A percentile compares a stretch with the other conserved stretches of the same genome.
Conservation (phyloP, 163 green algal species). For the Volvox carteri region DNA sequence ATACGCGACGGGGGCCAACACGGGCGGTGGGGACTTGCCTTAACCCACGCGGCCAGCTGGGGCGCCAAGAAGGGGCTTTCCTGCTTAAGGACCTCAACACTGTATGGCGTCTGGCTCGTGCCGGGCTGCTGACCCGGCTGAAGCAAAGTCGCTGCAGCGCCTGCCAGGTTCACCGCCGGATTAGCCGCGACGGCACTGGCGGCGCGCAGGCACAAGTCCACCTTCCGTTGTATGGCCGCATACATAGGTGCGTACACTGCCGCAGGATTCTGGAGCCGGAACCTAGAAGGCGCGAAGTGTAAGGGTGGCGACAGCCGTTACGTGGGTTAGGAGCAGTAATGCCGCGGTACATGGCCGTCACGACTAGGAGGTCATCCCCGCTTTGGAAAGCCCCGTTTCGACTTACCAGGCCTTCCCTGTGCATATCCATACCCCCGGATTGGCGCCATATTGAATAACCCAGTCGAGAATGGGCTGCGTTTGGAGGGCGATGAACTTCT, state of each 20-base stretch:
- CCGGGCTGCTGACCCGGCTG: conserved; percentile 24
- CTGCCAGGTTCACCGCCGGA: not conserved
- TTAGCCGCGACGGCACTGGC: not conserved
- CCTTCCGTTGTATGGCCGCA: conserved; percentile 44
- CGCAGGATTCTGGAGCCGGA: conserved; percentile 65
- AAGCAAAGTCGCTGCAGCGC: not conserved
- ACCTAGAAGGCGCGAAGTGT: conserved; percentile 54
- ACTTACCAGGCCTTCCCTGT: conserved; percentile 64
- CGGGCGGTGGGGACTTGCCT: too few species aligned
- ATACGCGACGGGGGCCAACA: too few species aligned
- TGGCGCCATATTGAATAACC: conserved; percentile 70
- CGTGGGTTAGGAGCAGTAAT: too few species aligned
- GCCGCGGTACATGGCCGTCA: too few species aligned
- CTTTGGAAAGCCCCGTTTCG: not conserved
- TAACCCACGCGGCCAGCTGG: conserved; percentile 41
- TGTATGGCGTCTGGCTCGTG: conserved; percentile 4
- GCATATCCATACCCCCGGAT: conserved; percentile 68
- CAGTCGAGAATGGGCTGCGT: conserved; percentile 71
- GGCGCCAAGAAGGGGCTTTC: conserved; percentile 51
- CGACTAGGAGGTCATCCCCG: not conserved
- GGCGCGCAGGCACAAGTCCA: conserved; percentile 61
- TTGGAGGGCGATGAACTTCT: conserved; percentile 3
- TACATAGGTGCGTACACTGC: conserved; percentile 59
- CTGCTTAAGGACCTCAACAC: conserved; percentile 45
- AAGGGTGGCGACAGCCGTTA: too few species aligned